A percentile compares a stretch with the other conserved stretches of the same genome.
phyloP scores from a whole-genome alignment of 2,329 filamentous ascomycete genomes.

The Beauveria sp. region DNA sequence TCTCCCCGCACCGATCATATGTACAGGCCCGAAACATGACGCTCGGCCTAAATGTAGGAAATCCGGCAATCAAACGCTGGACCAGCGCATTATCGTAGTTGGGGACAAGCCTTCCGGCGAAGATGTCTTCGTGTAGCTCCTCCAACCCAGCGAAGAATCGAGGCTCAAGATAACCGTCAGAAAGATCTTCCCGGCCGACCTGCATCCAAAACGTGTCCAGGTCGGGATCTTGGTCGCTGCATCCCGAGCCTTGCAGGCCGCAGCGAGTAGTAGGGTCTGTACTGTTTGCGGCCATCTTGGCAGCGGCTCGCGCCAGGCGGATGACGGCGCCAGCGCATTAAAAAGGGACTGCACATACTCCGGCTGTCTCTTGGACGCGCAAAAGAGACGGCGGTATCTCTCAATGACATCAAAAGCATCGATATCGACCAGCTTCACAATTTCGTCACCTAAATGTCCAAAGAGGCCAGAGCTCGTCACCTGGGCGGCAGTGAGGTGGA shows the following conservation, averaged over 20 bases:
- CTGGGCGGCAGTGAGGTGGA: background rate
- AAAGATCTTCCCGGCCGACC: background rate
- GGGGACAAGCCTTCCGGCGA: background rate
- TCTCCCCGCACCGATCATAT: background rate
- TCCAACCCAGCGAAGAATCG: background rate
- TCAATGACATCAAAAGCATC: background rate
- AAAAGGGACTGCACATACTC: background rate
- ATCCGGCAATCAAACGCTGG: background rate
- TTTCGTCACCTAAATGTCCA: background rate
- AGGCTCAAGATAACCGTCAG: background rate
- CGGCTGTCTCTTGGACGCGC: background rate
- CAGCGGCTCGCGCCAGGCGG: background rate
- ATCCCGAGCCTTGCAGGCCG: background rate
- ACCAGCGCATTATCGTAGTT: background rate
- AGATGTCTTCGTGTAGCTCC: background rate
- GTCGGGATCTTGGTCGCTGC: background rate
- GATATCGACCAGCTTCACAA: background rate
- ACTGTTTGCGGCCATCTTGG: background rate
- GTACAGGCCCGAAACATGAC: background rate
- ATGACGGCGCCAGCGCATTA: background rate
- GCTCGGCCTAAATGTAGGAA: background rate
- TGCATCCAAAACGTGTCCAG: background rate
- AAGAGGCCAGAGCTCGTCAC: background rate
- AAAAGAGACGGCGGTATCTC: background rate
- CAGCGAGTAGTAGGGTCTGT: background rate